Base-by-base conservation (phyloP, 495 filamentous ascomycete species). In the Aspergillus nanangensis region DNA sequence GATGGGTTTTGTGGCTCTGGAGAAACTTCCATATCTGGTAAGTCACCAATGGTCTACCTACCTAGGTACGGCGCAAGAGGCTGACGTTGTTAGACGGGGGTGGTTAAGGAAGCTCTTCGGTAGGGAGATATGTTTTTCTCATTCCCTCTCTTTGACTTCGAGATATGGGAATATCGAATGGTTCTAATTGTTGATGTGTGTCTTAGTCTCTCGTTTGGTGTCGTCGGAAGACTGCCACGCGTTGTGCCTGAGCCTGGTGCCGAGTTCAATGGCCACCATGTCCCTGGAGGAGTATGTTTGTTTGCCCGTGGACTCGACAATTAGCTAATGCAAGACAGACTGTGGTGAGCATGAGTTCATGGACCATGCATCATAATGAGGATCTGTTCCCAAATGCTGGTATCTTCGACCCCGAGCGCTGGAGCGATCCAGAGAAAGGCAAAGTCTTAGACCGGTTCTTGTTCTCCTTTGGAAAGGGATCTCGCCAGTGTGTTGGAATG, bases 401-500 rank as follows among this genome's bases (percentile, higher is more conserved):
- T 9, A 53, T 14, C 0, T 77, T 75, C 47, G 48, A 56, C 38
- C 51, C 63, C 15, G 37, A 33, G 21, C 51, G 52, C 29, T 63
- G 56, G 58, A 18, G 38, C 13, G 34, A 58, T 51, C 42, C 50
- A 10, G 29, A 10, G 11, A 13, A 33, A 21, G 34, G 23, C 13
- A 53, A 36, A 39, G 32, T 40, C 13, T 37, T 65, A 18, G 59
- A 69, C 11, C 52, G 45, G 14, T 58, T 54, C 21, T 53, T 68
- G 21, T 60, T 69, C 25, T 29, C 25, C 5, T 29, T 29, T 29
- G 57, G 63, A 15, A 64, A 62, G 39, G 66, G 61, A 1, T 56
- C 58, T n/a, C 53, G 65, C 34, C 52, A 57, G 27, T 72, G 69
- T 48, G 44, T 66, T 37, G 69, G 69, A 4, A 68, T 70, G 57